Evolutionary conservation across 169 alveolate genomes (phyloP).

Genomic region (Plasmodium gaboni): DNA sequence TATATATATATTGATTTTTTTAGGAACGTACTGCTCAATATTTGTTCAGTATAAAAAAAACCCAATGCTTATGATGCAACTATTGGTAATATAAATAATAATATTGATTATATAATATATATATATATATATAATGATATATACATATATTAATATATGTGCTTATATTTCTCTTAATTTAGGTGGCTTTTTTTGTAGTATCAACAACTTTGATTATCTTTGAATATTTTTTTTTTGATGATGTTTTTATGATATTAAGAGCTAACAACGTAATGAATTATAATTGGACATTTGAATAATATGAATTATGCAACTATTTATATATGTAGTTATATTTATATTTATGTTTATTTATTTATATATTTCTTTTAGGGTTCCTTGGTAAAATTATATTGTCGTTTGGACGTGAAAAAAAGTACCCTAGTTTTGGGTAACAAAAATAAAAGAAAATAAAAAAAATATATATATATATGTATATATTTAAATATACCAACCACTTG

Average conservation of each 20-base stretch:
- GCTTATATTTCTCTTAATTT: not conserved
- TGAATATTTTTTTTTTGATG: slow-evolving; percentile 53
- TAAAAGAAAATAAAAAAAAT: slow-evolving; percentile 13
- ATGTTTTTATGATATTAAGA: slow-evolving; percentile 43
- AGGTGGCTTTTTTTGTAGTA: slow-evolving; percentile 46
- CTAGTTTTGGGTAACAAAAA: slow-evolving; percentile 22
- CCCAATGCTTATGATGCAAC: slow-evolving; percentile 49
- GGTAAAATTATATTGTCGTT: slow-evolving; percentile 21
- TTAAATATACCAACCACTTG: not conserved
- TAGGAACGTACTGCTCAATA: slow-evolving; percentile 60
- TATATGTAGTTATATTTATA: not conserved
- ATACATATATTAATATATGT: too few species aligned
- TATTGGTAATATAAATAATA: slow-evolving; percentile 12
- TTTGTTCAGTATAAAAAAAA: slow-evolving; percentile 65
- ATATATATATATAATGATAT: too few species aligned
- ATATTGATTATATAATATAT: too few species aligned
- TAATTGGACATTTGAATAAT: too few species aligned
- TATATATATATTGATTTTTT: not conserved
- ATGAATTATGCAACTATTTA: not conserved
- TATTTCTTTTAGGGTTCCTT: slow-evolving; percentile 7
- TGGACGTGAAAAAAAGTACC: slow-evolving; percentile 26
- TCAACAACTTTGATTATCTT: slow-evolving; percentile 21
- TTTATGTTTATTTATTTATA: not conserved
- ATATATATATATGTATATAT: not conserved
- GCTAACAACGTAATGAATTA: slow-evolving; percentile 20